Percentiles rank a stretch among this genome's conserved stretches.
Conservation (phyloP, 2,329 filamentous ascomycete genomes). For the Fusarium succisae region DNA sequence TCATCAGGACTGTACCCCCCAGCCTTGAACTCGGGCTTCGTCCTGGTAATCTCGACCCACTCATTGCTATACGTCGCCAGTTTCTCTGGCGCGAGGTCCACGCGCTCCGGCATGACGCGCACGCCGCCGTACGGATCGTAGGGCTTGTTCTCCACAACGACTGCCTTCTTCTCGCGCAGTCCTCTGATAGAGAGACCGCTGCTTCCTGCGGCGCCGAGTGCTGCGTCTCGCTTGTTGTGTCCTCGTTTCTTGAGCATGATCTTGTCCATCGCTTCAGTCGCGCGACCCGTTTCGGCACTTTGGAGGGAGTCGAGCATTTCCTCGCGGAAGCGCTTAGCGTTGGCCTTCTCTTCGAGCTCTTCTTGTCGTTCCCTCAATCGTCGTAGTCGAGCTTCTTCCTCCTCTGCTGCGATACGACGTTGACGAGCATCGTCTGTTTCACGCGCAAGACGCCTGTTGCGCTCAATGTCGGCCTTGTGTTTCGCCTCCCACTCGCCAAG, state of each 20-base stretch:
- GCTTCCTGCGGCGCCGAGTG: conserved; percentile 48
- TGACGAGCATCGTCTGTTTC: conserved; percentile 65
- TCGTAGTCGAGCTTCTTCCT: conserved; percentile 68
- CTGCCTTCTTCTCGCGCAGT: conserved; percentile 70
- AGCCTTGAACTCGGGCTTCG: conserved; percentile 72
- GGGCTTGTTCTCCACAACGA: conserved; percentile 68
- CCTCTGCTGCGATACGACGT: conserved; percentile 69
- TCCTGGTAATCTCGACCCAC: conserved; percentile 73
- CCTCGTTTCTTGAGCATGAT: conserved; percentile 79
- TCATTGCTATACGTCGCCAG: conserved; percentile 78
- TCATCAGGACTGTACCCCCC: conserved; percentile 87
- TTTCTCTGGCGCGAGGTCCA: conserved; percentile 59
- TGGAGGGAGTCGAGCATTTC: conserved; percentile 77
- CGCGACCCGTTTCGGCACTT: conserved; percentile 66
- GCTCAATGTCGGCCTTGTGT: conserved; percentile 75
- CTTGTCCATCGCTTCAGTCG: conserved; percentile 66
- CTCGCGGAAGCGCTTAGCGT: conserved; percentile 69
- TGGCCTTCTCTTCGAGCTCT: conserved; percentile 74
- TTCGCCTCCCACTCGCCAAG: conserved; percentile 73
- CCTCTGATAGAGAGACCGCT: conserved; percentile 76
- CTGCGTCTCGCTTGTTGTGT: conserved; percentile 54
- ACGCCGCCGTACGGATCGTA: conserved; percentile 92
- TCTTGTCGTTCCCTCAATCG: conserved; percentile 72
- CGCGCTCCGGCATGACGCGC: conserved; percentile 73
- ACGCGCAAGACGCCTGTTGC: conserved; percentile 63